Evolutionary conservation across 2,329 filamentous ascomycete genomes (phyloP).

Genomic region (Colletotrichum sansevieriae): DNA sequence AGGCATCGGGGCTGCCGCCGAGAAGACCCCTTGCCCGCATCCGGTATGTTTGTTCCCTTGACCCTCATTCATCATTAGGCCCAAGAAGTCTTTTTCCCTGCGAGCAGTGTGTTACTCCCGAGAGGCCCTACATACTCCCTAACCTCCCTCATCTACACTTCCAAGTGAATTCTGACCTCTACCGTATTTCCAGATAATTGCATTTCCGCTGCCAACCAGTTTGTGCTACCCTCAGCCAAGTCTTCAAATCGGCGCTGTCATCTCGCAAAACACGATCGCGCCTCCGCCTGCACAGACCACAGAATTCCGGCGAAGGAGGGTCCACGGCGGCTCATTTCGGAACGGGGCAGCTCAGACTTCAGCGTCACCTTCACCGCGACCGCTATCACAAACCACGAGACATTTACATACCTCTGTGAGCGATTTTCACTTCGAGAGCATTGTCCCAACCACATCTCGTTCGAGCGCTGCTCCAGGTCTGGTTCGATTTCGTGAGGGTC

Average conservation of each 20-base stretch:
- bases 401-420: slow-evolving; percentile 8
- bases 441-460: neutral
- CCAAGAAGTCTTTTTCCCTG: slow-evolving; percentile 25
- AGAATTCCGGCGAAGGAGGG: slow-evolving; percentile 27
- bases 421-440: slow-evolving; percentile 23
- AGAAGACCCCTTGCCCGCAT: slow-evolving; percentile 35
- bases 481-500: neutral
- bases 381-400: slow-evolving; percentile 22
- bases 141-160: slow-evolving; percentile 12
- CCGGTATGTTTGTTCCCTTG: slow-evolving; percentile 35
- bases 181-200: neutral
- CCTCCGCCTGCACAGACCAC: slow-evolving; percentile 30
- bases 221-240: neutral
- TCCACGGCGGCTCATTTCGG: slow-evolving; percentile 39
- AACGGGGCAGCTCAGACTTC: slow-evolving; percentile 39
- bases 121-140: slow-evolving; percentile 1
- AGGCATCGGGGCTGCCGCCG: slow-evolving; percentile 16
- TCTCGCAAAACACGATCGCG: neutral
- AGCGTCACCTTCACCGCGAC: slow-evolving; percentile 23
- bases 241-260: neutral
- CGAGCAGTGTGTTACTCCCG: slow-evolving; percentile 22
- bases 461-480: neutral
- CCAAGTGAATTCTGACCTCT: neutral
- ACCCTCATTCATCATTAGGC: slow-evolving; percentile 15
- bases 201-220: neutral